Evolutionary conservation across 257 asterid species (phyloP), one percentile per base, ranked within the genome.

Genomic region (Cinchona pubescens): DNA sequence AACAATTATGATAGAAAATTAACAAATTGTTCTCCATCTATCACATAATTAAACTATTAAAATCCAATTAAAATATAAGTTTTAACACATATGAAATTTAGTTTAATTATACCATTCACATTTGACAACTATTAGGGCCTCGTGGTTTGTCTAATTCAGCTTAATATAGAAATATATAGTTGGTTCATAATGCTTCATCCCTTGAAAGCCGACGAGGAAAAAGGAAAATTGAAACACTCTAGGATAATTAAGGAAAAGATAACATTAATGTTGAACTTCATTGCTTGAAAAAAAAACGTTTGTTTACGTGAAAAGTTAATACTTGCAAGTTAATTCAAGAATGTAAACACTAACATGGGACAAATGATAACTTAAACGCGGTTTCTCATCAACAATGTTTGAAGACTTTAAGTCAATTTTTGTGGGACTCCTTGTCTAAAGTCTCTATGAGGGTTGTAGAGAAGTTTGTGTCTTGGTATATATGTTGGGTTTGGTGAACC

Each of bases 401-500:
- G 19, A 59, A 59, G 21, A 13, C 37, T 11, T 27, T 18, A 58
- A 59, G 64, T 59, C 64, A 59, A 27, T 12, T 25, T 59, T 27
- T 59, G 65, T 25, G 34, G 32, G 62, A 56, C 32, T n/a, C 4
- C 32, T 19, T 51, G 7, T 9, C 10, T 19, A 21, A 51, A 51
- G 7, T 9, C 10, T 19, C 5, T 18, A 51, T 19, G 10, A 8
- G 10, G 25, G 25, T 51, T 19, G 63, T 56, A 16, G 11, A 25
- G 25, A 25, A 25, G 25, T 53, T 53, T 53, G 60, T 53, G 25
- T 56, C 3, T 79, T 15, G 8, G 27, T 35, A 38, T 55, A 53
- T 56, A 30, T 78, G 30, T 56, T 45, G 21, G 71, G 40, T 67
- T 66, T 30, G 71, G 65, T 66, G 65, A 66, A 73, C 74, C 46